A percentile compares a stretch with the other conserved stretches of the same genome.
Conservation (phyloP, 2,329 filamentous ascomycete species). For the Pseudohalonectria lignicola region DNA sequence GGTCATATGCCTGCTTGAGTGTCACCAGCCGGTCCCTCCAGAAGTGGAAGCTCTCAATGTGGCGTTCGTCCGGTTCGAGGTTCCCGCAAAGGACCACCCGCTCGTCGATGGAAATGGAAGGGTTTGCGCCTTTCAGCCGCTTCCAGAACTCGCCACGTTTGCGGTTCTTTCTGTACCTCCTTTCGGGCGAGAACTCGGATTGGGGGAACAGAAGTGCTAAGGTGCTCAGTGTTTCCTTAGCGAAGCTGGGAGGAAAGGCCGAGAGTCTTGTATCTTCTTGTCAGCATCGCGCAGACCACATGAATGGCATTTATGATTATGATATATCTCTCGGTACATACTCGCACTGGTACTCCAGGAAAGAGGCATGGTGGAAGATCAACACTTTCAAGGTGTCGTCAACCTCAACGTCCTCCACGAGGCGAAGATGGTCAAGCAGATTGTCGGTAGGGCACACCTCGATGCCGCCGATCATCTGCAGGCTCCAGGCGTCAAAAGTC, state of each 20-base stretch:
- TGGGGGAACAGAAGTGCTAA: conserved; percentile 24
- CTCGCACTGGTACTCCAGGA: too few relatives aligned
- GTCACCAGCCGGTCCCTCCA: conserved; percentile 22
- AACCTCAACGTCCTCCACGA: conserved; percentile 25
- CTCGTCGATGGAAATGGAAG: too few relatives aligned
- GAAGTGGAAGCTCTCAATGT: not conserved
- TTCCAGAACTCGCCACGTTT: too few relatives aligned
- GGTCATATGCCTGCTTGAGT: conserved; percentile 28
- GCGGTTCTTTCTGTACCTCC: too few relatives aligned
- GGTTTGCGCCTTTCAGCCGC: too few relatives aligned
- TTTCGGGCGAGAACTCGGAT: conserved; percentile 10
- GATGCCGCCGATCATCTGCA: conserved; percentile 23
- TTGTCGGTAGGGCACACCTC: conserved; percentile 24
- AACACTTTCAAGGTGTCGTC: conserved; percentile 24
- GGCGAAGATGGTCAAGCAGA: conserved; percentile 25
- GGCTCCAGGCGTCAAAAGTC: conserved; percentile 12
- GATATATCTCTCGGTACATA: too few relatives aligned
- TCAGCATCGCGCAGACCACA: too few relatives aligned
- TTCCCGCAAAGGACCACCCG: not conserved
- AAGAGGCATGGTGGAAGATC: conserved; percentile 28
- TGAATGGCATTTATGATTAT: too few relatives aligned
- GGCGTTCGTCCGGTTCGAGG: not conserved
- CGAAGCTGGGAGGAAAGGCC: too few relatives aligned
- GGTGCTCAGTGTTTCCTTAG: conserved; percentile 24
- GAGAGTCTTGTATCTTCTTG: too few relatives aligned